Evolutionary conservation across 129 eudicot genomes (phyloP).

Genomic region (Heracleum sosnowskyi): DNA sequence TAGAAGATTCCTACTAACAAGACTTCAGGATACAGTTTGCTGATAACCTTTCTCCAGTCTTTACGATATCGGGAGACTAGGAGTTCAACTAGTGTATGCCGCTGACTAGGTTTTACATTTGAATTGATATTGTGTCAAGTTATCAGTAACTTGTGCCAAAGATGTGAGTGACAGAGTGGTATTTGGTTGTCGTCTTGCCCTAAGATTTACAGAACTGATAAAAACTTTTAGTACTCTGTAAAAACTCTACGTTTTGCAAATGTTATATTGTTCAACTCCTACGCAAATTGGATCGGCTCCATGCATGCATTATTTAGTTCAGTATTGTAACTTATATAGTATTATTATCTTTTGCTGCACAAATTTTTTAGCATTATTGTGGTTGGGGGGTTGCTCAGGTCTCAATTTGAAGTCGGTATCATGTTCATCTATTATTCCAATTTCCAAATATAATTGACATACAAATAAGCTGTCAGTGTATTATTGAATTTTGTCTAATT

Average conservation of each 20-base stretch:
- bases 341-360: not conserved
- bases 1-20: too few species aligned
- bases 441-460: not conserved
- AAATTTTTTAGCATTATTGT: not conserved
- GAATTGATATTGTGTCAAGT: not conserved
- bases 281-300: not conserved
- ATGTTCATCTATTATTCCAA: not conserved
- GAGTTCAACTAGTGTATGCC: not conserved
- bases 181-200: not conserved
- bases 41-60: not conserved
- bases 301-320: not conserved
- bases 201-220: not conserved
- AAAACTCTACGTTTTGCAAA: not conserved
- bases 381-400: not conserved
- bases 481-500: not conserved
- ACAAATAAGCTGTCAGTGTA: constrained; percentile 4
- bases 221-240: not conserved
- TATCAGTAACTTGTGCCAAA: too few species aligned
- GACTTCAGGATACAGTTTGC: not conserved
- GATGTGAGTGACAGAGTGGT: not conserved
- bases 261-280: not conserved
- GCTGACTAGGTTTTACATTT: not conserved
- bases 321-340: not conserved
- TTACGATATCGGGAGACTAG: not conserved
- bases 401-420: not conserved